A percentile compares a stretch with the other conserved stretches of the same genome.
Conservation (phyloP, 257 asterid genomes). For the Solanum lycopersicoides region DNA sequence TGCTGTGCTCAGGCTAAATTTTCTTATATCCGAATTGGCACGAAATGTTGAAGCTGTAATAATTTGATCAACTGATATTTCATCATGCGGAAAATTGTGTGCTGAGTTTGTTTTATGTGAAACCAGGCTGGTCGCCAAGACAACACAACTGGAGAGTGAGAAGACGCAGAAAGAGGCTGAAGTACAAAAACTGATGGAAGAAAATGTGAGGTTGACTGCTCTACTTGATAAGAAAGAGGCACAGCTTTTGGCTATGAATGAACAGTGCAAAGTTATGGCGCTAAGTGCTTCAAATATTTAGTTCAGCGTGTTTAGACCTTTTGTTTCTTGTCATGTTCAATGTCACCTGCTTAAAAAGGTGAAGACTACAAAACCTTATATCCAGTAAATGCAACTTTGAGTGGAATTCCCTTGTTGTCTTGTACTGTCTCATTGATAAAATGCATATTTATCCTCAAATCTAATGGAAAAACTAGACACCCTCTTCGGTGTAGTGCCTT, state of each 20-base stretch:
- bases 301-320: constrained; percentile 1
- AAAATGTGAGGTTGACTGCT: constrained; percentile 62
- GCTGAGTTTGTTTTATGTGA: constrained; percentile 8
- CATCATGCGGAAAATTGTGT: not conserved
- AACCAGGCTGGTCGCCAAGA: constrained; percentile 71
- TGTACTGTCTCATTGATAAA: not conserved
- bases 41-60: not conserved
- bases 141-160: constrained; percentile 77
- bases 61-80: not conserved
- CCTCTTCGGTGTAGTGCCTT: not conserved
- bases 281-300: constrained; percentile 52
- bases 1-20: not conserved
- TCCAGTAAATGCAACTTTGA: constrained; percentile 1
- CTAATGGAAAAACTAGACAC: not conserved
- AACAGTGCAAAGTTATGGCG: constrained; percentile 96
- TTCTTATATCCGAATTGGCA: not conserved
- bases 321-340: not conserved
- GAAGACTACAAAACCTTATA: not conserved
- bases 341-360: not conserved
- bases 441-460: not conserved
- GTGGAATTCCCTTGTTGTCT: constrained; percentile 2
- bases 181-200: constrained; percentile 90
- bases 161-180: constrained; percentile 86
- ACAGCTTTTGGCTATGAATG: constrained; percentile 94
- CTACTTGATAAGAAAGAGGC: constrained; percentile 95